phyloP scores from a whole-genome alignment of 1,139 yeast species.

The Trichomonascaceae sp. region DNA sequence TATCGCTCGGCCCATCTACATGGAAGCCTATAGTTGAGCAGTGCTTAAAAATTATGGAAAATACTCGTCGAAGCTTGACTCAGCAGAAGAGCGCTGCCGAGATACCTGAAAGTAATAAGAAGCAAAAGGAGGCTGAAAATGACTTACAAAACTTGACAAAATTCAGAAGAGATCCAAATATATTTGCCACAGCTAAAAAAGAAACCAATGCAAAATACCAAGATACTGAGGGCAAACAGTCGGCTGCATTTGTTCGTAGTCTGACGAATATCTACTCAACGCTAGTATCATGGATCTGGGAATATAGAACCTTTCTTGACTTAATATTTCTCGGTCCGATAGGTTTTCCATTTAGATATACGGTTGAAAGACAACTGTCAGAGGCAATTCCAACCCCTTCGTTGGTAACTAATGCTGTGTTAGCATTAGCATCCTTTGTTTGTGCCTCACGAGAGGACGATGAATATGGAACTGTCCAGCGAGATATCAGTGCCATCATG shows the following conservation, averaged over 20 bases:
- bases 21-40: conserved; percentile 24
- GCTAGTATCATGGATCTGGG: conserved; percentile 7
- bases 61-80: conserved; percentile 11
- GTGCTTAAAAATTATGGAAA: conserved; percentile 17
- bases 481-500: conserved; percentile 32
- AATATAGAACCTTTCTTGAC: conserved; percentile 13
- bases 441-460: conserved; percentile 33
- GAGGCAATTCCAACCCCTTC: conserved; percentile 26
- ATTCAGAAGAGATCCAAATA: conserved; percentile 16
- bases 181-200: conserved; percentile 10
- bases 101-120: conserved; percentile 8
- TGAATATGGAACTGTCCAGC: conserved; percentile 35
- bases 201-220: conserved; percentile 15
- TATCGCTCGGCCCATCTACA: conserved; percentile 23
- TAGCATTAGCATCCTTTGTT: conserved; percentile 26
- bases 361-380: conserved; percentile 27
- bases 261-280: conserved; percentile 8
- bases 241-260: conserved; percentile 16
- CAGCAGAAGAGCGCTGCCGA: conserved; percentile 11
- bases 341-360: conserved; percentile 28
- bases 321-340: conserved; percentile 16
- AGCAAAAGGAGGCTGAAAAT: conserved; percentile 8
- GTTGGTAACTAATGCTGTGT: conserved; percentile 25
- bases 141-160: conserved; percentile 3
- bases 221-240: conserved; percentile 24